A percentile compares a stretch with the other conserved stretches of the same genome.
Conservation (phyloP, 805 yeast species). For the Metschnikowia borealis region DNA sequence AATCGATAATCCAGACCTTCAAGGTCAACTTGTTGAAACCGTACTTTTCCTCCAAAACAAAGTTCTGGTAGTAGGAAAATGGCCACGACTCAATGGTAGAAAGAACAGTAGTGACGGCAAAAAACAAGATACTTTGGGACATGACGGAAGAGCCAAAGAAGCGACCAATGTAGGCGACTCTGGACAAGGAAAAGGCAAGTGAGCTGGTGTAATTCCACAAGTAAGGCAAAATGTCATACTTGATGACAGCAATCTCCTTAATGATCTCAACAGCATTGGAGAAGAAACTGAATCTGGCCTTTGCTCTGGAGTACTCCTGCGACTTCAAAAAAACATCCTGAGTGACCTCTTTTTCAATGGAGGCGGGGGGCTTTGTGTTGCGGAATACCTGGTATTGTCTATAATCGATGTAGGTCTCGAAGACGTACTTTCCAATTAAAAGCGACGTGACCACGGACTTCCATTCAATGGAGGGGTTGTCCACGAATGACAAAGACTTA, state of each 20-base stretch:
- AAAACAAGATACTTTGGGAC: conserved; percentile 63
- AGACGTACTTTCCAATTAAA: conserved; percentile 67
- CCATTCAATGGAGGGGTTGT: conserved; percentile 75
- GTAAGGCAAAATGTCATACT: conserved; percentile 48
- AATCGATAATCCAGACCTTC: conserved; percentile 69
- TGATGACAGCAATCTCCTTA: conserved; percentile 55
- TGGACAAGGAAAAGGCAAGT: conserved; percentile 52
- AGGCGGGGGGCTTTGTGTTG: conserved; percentile 55
- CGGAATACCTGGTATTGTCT: conserved; percentile 73
- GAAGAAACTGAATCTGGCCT: conserved; percentile 63
- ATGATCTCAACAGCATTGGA: conserved; percentile 47
- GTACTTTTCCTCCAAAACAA: conserved; percentile 85
- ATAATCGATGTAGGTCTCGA: conserved; percentile 67
- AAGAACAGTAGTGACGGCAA: conserved; percentile 50
- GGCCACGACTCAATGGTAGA: conserved; percentile 63
- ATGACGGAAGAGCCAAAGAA: conserved; percentile 51
- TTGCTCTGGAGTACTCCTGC: conserved; percentile 75
- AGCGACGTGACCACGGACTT: conserved; percentile 69
- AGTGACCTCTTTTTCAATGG: conserved; percentile 64
- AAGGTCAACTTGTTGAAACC: conserved; percentile 89
- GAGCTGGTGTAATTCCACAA: conserved; percentile 51
- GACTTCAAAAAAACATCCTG: conserved; percentile 72
- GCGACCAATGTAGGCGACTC: conserved; percentile 28
- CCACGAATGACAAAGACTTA: conserved; percentile 51
- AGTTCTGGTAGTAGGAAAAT: conserved; percentile 66